A percentile compares a stretch with the other conserved stretches of the same genome.
These are phyloP conservation scores for Xerocomus minutiporus DNA, from an alignment of 1,284 basidiomycete genomes.

Conservation along the genomic window DNA sequence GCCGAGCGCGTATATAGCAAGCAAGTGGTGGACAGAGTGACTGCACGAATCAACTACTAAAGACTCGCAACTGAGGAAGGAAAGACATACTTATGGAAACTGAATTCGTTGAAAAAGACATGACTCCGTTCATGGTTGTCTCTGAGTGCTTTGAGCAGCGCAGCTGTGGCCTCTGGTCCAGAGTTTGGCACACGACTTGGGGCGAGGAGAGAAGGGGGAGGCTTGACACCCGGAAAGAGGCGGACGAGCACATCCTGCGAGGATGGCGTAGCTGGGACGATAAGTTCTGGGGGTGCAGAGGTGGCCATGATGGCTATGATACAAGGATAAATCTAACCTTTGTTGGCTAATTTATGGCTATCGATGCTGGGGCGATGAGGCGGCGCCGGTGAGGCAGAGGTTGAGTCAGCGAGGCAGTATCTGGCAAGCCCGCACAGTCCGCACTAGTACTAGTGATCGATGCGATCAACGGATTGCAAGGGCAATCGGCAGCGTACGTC, in stretches of 20 bases:
- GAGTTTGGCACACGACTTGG: slow-evolving; percentile 44
- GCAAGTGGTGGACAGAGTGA: slow-evolving; percentile 39
- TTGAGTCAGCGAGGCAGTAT: not conserved
- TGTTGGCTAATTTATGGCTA: slow-evolving; percentile 9
- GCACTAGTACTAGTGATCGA: not conserved
- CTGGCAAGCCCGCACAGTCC: not conserved
- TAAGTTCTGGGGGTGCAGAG: slow-evolving; percentile 20
- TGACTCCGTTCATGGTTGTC: slow-evolving; percentile 58
- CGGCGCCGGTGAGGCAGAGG: not conserved
- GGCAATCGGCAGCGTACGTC: too few relatives aligned
- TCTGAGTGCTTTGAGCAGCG: slow-evolving; percentile 43
- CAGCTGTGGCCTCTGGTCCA: slow-evolving; percentile 43
- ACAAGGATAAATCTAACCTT: not conserved
- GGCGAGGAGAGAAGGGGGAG: slow-evolving; percentile 34
- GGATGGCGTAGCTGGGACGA: slow-evolving; percentile 21
- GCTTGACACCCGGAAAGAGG: slow-evolving; percentile 40
- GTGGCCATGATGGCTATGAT: slow-evolving; percentile 18
- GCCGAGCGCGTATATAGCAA: slow-evolving; percentile 42
- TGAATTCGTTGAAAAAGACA: slow-evolving; percentile 56
- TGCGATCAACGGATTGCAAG: too few relatives aligned
- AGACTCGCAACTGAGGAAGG: not conserved
- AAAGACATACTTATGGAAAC: slow-evolving; percentile 52
- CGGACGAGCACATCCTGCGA: slow-evolving; percentile 16
- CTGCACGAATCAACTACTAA: slow-evolving; percentile 22
- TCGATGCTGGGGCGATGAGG: not conserved